Evolutionary conservation across 805 yeast species (phyloP).

Genomic region (Monosporozyma siamensis): DNA sequence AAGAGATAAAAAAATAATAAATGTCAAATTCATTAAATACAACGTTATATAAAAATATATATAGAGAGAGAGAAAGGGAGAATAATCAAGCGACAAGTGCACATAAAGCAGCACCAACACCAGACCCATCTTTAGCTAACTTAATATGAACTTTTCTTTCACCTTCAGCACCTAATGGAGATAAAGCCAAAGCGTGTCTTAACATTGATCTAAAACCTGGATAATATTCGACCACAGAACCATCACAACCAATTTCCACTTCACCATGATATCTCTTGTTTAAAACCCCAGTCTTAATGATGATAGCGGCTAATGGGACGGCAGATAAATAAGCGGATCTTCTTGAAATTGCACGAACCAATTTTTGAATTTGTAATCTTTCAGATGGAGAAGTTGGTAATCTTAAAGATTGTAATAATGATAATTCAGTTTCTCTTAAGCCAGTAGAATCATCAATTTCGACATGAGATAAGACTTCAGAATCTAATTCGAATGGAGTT

Average conservation of each 20-base stretch:
- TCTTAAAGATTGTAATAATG: conserved; percentile 55
- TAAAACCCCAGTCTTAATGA: conserved; percentile 57
- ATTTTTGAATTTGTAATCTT: conserved; percentile 59
- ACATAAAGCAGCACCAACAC: conserved; percentile 95
- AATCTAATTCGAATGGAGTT: conserved; percentile 68
- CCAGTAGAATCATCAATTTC: conserved; percentile 77
- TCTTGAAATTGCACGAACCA: conserved; percentile 74
- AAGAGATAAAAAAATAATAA: background rate
- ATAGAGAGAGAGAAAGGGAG: no score
- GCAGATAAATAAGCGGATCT: conserved; percentile 86
- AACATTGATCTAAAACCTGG: conserved; percentile 80
- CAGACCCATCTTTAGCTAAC: conserved; percentile 91
- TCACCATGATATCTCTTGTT: conserved; percentile 47
- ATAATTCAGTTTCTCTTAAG: conserved; percentile 58
- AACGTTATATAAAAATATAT: background rate
- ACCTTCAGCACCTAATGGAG: conserved; percentile 65
- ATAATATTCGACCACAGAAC: conserved; percentile 86
- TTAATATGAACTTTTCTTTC: conserved; percentile 65
- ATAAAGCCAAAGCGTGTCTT: conserved; percentile 64
- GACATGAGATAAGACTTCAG: conserved; percentile 74
- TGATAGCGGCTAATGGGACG: conserved; percentile 80
- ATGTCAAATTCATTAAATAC: background rate
- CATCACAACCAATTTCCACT: conserved; percentile 93
- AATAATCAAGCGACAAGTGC: conserved; percentile 40
- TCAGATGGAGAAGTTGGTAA: conserved; percentile 63